Conservation (phyloP, 2,329 filamentous ascomycete species). For the Cladosporium sp. region DNA sequence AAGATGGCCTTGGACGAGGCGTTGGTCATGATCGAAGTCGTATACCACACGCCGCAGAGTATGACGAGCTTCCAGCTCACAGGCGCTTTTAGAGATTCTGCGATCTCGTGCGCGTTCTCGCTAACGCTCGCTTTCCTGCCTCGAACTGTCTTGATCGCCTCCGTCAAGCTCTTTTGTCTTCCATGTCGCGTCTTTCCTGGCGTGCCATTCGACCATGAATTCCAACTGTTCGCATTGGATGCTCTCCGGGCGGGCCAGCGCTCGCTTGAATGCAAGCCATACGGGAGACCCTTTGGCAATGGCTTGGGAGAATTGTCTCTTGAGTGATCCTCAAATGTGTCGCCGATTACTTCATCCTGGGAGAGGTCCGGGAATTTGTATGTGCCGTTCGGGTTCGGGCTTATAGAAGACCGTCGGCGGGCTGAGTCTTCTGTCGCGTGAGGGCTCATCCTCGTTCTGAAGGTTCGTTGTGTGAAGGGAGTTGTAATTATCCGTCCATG, state of each 20-base stretch:
- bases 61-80: slow-evolving; percentile 82
- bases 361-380: slow-evolving; percentile 19
- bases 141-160: slow-evolving; percentile 81
- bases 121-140: slow-evolving; percentile 78
- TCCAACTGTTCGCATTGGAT: slow-evolving; percentile 34
- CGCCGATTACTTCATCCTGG: not conserved
- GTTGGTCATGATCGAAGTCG: slow-evolving; percentile 91
- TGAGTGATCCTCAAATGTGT: slow-evolving; percentile 1
- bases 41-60: slow-evolving; percentile 88
- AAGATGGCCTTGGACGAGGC: slow-evolving; percentile 97
- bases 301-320: slow-evolving; percentile 22
- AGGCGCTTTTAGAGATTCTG: slow-evolving; percentile 83
- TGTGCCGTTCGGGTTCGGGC: slow-evolving; percentile 17
- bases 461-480: not conserved
- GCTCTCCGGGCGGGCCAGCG: slow-evolving; percentile 56
- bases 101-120: slow-evolving; percentile 90
- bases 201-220: slow-evolving; percentile 39
- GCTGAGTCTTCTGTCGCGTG: slow-evolving; percentile 23
- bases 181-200: slow-evolving; percentile 50
- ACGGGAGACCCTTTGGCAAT: slow-evolving; percentile 30
- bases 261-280: slow-evolving; percentile 40
- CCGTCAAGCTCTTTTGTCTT: slow-evolving; percentile 80
- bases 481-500: not conserved
- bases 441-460: slow-evolving; percentile 19
- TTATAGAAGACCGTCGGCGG: slow-evolving; percentile 25